A percentile compares a stretch with the other conserved stretches of the same genome.
Evolutionary conservation across 345 rosid genomes (phyloP).

Genomic region (Punica granatum): DNA sequence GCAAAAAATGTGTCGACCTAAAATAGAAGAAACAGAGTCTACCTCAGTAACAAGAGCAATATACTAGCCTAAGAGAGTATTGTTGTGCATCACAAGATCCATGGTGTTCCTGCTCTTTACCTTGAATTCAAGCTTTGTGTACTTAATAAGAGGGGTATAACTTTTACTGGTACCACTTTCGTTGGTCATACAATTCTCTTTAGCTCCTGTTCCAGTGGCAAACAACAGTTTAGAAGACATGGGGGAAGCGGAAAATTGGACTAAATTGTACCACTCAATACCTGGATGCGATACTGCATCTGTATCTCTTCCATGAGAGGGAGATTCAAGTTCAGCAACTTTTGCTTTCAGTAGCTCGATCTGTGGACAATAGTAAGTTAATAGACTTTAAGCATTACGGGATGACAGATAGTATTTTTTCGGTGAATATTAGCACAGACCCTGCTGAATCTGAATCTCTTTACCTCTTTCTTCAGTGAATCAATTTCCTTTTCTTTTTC

Average conservation of each 20-base stretch:
- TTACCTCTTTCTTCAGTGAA: constrained; percentile 67
- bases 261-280: not conserved
- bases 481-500: constrained; percentile 32
- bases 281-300: constrained; percentile 17
- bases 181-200: constrained; percentile 16
- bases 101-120: constrained; percentile 21
- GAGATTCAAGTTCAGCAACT: constrained; percentile 54
- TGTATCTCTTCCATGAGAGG: constrained; percentile 19
- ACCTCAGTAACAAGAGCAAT: not conserved
- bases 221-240: constrained; percentile 1
- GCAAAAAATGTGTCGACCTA: constrained; percentile 99
- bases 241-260: not conserved
- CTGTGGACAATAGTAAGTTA: constrained; percentile 28
- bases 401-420: not conserved
- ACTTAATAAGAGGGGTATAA: constrained; percentile 74
- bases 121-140: constrained; percentile 89
- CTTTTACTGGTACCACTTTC: constrained; percentile 35
- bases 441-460: constrained; percentile 37
- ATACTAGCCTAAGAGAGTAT: not conserved
- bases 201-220: constrained; percentile 26
- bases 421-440: not conserved
- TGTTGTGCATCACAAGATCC: not conserved
- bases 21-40: constrained; percentile 10
- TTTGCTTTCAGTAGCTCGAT: constrained; percentile 54
- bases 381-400: not conserved